Base-by-base conservation (phyloP, 2,329 filamentous ascomycete genomes). In the Paraphoma sp. region DNA sequence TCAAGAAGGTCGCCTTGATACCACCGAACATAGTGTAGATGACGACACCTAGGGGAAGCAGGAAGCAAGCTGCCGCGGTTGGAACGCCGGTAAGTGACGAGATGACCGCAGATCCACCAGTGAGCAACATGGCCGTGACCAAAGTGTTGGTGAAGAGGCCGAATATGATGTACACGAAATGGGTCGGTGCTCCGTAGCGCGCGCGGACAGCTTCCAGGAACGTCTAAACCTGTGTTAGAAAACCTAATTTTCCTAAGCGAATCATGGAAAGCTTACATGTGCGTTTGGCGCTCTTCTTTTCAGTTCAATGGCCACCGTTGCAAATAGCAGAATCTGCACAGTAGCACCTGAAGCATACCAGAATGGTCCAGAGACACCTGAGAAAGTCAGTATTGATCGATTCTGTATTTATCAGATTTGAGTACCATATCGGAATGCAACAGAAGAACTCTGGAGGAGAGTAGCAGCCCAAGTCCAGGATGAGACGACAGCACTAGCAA, bases 71-170 rank as follows among this genome's bases (percentile, higher is more conserved):
- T 0, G 92, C 93, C 7, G 89, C 87, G 10, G 89, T 92, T 38
- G 86, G 84, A 69, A 93, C 88, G 33, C 90, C 90, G 1, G 89
- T 72, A 6, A 70, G 3, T 9, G 68, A 68, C 8, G 64, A 64
- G 10, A 74, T 65, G 14, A 93, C 93, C 2, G 90, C 89, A 1
- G 88, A 87, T 45, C 92, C 93, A 53, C 93, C 93, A 23, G 92
- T 92, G 57, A 97, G 84, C 42, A 97, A 80, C 92, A 96, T 96
- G 46, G 92, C 87, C 1, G 92, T 94, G n/a, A 97, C 93, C 2
- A 96, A 83, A 42, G 95, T 90, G 70, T 95, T 79, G 33, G 92
- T 96, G 77, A 91, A 88, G 6, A 95, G 80, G 18, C 90, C 92
- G 60, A 96, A 96, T 1, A 88, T 81, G 58, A 93, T 90, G 74